Evolutionary conservation across 1,139 yeast genomes (phyloP), one percentile per base, ranked within the genome.

Genomic region (Zygosaccharomyces pseudobailii): DNA sequence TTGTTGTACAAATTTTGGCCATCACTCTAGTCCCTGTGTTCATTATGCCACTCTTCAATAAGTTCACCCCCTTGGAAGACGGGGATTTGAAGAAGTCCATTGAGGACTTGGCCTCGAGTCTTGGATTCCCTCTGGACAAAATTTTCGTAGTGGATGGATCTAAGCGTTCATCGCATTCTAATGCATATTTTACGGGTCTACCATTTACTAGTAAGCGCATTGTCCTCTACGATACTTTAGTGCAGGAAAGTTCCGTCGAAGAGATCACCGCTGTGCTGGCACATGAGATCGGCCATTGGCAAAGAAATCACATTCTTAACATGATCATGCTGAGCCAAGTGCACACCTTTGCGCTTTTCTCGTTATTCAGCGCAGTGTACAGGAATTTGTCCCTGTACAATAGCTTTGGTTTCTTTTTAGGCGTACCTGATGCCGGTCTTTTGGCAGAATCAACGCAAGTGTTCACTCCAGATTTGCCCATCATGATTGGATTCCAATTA

Each of bases 201-300:
- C 98, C 98, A 39, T 90, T 97, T 94, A 83, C 89, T 49, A 62
- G 62, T 38, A 92, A 92, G 70, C 92, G 90, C 67, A 92, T 92
- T 69, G 97, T 92, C 42, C 76, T 92, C 46, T 92, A 75, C 65
- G 98, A 92, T 61, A 92, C 97, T 6, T 77, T 92, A 69, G 83
- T 92, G 55, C 82, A 86, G 52, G 85, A 87, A 49, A 82, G 90
- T 28, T 71, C 89, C 30, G 78, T 80, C 30, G 78, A 78, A 42
- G 96, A 92, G 68, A 87, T 90, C 28, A 88, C 90, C 46, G 97
- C 98, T 37, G 96, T 92, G 1, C 75, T 92, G 59, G 97, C 96
- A 21, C 98, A 92, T 65, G 98, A 92, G 71, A 85, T 92, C 57
- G 98, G 98, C 42, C 98, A 92, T 68, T 92, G 98, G 98, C 84